phyloP scores from a whole-genome alignment of 352 stramenopile genomes.

The Hyaloperonospora brassicae region DNA sequence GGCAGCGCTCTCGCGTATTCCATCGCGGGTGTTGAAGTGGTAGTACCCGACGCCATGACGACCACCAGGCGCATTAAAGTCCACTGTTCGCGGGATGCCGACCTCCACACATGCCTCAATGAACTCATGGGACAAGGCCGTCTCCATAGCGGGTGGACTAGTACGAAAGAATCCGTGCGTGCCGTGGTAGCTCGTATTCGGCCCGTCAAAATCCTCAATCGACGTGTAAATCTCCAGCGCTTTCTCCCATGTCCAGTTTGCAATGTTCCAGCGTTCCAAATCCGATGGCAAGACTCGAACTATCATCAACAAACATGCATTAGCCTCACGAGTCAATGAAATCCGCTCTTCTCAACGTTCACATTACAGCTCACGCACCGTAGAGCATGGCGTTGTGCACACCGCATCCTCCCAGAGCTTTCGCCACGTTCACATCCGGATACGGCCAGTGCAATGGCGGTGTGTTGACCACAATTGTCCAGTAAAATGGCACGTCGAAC shows the following conservation, averaged over 20 bases:
- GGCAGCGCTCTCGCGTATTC: constrained; percentile 75
- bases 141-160: constrained; percentile 28
- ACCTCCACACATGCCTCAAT: constrained; percentile 41
- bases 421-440: constrained; percentile 73
- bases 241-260: constrained; percentile 66
- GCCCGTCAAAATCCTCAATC: constrained; percentile 69
- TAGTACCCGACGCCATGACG: constrained; percentile 75
- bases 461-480: constrained; percentile 72
- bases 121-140: constrained; percentile 39
- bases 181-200: constrained; percentile 46
- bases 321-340: background rate
- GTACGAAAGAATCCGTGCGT: constrained; percentile 49
- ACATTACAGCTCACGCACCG: constrained; percentile 19
- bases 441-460: constrained; percentile 64
- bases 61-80: constrained; percentile 78
- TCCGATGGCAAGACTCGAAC: constrained; percentile 67
- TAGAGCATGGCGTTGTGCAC: constrained; percentile 91
- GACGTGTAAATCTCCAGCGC: constrained; percentile 60
- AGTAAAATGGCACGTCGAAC: constrained; percentile 84
- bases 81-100: constrained; percentile 45
- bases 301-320: constrained; percentile 3
- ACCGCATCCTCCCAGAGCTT: constrained; percentile 79
- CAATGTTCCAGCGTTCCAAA: constrained; percentile 68
- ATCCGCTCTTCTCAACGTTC: background rate
- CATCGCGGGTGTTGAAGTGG: constrained; percentile 81